Percentiles rank a stretch among this genome's conserved stretches.
phyloP scores from a whole-genome alignment of 2,329 filamentous ascomycete species.

The Pseudopithomyces chartarum region DNA sequence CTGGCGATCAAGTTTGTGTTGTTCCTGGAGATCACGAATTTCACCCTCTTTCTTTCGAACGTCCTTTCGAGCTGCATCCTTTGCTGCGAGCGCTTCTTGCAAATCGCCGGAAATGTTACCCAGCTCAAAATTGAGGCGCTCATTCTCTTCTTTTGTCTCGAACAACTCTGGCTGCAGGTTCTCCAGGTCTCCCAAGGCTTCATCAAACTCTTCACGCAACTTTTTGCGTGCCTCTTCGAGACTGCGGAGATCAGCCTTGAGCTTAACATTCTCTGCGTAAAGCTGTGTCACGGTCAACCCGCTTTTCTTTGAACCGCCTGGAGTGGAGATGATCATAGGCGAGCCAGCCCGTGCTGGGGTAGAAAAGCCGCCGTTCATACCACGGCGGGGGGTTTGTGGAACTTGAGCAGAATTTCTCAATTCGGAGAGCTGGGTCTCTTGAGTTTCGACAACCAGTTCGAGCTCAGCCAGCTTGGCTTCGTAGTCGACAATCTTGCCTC shows the following conservation, averaged over 20 bases:
- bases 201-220: constrained; percentile 77
- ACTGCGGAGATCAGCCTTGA: constrained; percentile 72
- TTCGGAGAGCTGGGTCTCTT: constrained; percentile 60
- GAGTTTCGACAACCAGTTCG: constrained; percentile 64
- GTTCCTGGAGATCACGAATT: constrained; percentile 64
- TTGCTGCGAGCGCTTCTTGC: constrained; percentile 79
- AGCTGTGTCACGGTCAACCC: constrained; percentile 66
- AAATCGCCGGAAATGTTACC: constrained; percentile 78
- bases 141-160: constrained; percentile 80
- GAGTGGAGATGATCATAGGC: constrained; percentile 56
- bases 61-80: constrained; percentile 78
- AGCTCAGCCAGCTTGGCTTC: constrained; percentile 69
- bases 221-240: constrained; percentile 77
- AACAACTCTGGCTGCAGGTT: constrained; percentile 86
- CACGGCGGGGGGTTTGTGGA: constrained; percentile 60
- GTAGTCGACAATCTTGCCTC: constrained; percentile 64
- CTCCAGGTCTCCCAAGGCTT: constrained; percentile 84
- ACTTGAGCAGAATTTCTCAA: constrained; percentile 43
- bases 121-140: constrained; percentile 78
- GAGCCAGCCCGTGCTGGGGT: constrained; percentile 58
- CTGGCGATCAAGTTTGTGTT: constrained; percentile 79
- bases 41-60: constrained; percentile 79
- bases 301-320: constrained; percentile 59
- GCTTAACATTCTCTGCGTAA: constrained; percentile 65
- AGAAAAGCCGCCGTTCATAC: constrained; percentile 55